Evolutionary conservation across 1,139 yeast species (phyloP).

Genomic region (Zygosaccharomyces sapae): DNA sequence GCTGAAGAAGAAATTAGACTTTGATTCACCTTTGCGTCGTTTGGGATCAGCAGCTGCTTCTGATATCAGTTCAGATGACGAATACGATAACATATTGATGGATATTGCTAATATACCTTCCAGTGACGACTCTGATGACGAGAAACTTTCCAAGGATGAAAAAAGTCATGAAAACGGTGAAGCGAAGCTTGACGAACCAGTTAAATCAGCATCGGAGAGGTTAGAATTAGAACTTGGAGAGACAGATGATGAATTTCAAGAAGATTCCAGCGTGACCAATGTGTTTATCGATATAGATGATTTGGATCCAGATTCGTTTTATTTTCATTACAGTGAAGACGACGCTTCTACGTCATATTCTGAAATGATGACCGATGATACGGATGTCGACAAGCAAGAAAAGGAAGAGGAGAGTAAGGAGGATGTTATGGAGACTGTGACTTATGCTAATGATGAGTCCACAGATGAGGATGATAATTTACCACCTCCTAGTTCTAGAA

Average conservation of each 20-base stretch:
- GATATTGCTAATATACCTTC: slow-evolving; percentile 38
- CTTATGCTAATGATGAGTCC: slow-evolving; percentile 61
- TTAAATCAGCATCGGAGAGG: slow-evolving; percentile 15
- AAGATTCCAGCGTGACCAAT: slow-evolving; percentile 33
- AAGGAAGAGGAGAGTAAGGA: slow-evolving; percentile 20
- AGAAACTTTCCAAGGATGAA: slow-evolving; percentile 13
- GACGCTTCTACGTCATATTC: slow-evolving; percentile 32
- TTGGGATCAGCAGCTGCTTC: slow-evolving; percentile 30
- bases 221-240: slow-evolving; percentile 17
- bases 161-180: slow-evolving; percentile 7
- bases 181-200: slow-evolving; percentile 4
- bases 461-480: slow-evolving; percentile 84
- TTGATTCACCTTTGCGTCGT: slow-evolving; percentile 28
- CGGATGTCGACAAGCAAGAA: slow-evolving; percentile 11
- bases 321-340: slow-evolving; percentile 33
- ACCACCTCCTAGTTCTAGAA: slow-evolving; percentile 59
- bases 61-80: slow-evolving; percentile 38
- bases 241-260: slow-evolving; percentile 25
- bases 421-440: slow-evolving; percentile 27
- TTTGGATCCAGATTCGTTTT: slow-evolving; percentile 39
- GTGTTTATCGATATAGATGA: slow-evolving; percentile 39
- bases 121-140: slow-evolving; percentile 31
- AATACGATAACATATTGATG: slow-evolving; percentile 36
- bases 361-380: slow-evolving; percentile 23
- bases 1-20: slow-evolving; percentile 12